These are phyloP conservation scores for Microbotryomycetes sp. DNA, from an alignment of 1,284 basidiomycete species.

Conservation along the genomic window DNA sequence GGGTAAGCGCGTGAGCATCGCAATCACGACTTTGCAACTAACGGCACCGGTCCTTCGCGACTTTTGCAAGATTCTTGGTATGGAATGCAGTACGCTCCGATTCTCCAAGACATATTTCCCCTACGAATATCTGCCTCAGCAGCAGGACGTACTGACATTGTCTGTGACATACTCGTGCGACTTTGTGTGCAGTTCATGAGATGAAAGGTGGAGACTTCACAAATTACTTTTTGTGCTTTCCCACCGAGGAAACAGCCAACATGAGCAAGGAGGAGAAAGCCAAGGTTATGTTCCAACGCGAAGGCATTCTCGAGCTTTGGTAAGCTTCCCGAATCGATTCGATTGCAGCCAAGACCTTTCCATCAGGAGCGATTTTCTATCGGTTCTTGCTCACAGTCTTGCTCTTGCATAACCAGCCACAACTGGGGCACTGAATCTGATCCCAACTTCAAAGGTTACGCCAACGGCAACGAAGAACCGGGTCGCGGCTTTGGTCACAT, in stretches of 20 bases:
- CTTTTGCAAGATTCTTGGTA: constrained; percentile 66
- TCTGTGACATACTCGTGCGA: neutral
- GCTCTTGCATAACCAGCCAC: neutral
- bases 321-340: constrained; percentile 51
- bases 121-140: constrained; percentile 9
- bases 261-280: constrained; percentile 41
- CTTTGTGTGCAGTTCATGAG: constrained; percentile 39
- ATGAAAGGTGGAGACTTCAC: constrained; percentile 43
- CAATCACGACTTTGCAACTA: too few relatives aligned
- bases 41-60: too few relatives aligned
- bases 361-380: constrained; percentile 48
- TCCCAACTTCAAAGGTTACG: constrained; percentile 67
- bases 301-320: constrained; percentile 76
- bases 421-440: constrained; percentile 64
- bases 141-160: neutral
- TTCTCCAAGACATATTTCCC: too few relatives aligned
- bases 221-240: constrained; percentile 38
- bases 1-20: neutral
- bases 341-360: too few relatives aligned
- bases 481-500: constrained; percentile 70
- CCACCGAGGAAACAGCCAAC: constrained; percentile 34
- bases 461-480: constrained; percentile 75
- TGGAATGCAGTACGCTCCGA: constrained; percentile 60
- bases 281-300: constrained; percentile 39
- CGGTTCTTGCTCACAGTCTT: neutral